These are phyloP conservation scores for Ogataea ramenticola DNA, from an alignment of 805 yeast species.

Conservation along the genomic window DNA sequence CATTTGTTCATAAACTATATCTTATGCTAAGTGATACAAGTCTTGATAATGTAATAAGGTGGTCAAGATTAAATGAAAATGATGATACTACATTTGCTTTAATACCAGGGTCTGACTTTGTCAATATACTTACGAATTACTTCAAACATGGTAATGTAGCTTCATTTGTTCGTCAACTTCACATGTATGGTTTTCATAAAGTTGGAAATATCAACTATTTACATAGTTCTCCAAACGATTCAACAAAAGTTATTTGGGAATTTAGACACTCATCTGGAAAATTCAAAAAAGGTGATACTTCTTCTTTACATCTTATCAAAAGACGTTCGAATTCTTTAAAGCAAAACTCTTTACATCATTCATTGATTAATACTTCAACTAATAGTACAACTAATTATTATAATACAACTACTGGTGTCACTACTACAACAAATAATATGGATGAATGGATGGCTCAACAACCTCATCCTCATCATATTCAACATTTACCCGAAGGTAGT, in stretches of 20 bases:
- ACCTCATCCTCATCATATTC: constrained; percentile 6
- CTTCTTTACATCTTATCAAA: constrained; percentile 36
- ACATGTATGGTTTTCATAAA: constrained; percentile 96
- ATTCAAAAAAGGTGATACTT: constrained; percentile 41
- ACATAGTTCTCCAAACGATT: constrained; percentile 3
- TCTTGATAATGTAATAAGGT: constrained; percentile 54
- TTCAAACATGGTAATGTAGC: constrained; percentile 94
- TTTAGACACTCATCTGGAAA: constrained; percentile 46
- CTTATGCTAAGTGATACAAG: constrained; percentile 52
- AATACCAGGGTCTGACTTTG: constrained; percentile 59
- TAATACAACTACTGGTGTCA: neutral
- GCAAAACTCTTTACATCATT: constrained; percentile 4
- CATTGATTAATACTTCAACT: neutral
- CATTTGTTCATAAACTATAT: constrained; percentile 59
- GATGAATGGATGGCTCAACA: constrained; percentile 2
- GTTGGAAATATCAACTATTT: constrained; percentile 37
- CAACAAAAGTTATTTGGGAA: constrained; percentile 39
- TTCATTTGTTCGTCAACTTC: constrained; percentile 86
- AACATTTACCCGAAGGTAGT: neutral
- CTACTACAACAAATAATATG: neutral
- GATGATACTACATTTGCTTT: constrained; percentile 52
- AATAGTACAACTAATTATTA: neutral
- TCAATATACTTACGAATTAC: constrained; percentile 55
- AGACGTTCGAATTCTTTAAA: constrained; percentile 37
- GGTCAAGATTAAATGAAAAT: constrained; percentile 40